Evolutionary conservation across 371 early-diverging fungal species (phyloP).

Genomic region (Conidiobolus incongruus): DNA sequence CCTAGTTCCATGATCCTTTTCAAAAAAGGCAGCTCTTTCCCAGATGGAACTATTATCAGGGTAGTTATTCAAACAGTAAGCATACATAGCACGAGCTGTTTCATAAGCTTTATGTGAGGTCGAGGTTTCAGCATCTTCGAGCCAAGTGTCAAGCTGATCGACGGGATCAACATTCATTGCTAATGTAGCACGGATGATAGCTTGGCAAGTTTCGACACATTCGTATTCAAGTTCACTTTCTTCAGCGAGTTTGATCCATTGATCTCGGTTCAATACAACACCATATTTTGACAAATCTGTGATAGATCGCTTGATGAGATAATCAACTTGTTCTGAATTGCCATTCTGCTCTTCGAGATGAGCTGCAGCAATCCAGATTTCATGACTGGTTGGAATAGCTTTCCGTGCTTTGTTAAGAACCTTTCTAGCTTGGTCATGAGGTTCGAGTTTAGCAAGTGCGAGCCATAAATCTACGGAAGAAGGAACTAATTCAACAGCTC

Average conservation of each 20-base stretch:
- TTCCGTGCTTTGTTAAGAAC: constrained; percentile 76
- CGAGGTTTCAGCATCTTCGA: constrained; percentile 72
- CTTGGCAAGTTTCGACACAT: constrained; percentile 49
- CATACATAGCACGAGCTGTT: constrained; percentile 78
- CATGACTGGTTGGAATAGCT: constrained; percentile 70
- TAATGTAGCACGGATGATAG: constrained; percentile 62
- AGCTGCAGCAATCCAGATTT: constrained; percentile 89
- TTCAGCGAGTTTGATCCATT: constrained; percentile 82
- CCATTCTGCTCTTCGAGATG: constrained; percentile 72
- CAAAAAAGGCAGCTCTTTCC: constrained; percentile 70
- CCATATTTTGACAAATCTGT: constrained; percentile 36
- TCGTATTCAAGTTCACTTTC: constrained; percentile 53
- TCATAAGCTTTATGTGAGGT: constrained; percentile 34
- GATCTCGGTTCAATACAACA: constrained; percentile 51
- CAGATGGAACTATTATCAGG: constrained; percentile 67
- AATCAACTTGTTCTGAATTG: constrained; percentile 35
- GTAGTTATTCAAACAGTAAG: constrained; percentile 49
- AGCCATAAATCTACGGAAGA: constrained; percentile 84
- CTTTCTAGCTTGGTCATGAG: constrained; percentile 68
- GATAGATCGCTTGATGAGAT: constrained; percentile 49
- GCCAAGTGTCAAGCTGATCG: constrained; percentile 61
- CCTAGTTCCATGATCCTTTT: constrained; percentile 52
- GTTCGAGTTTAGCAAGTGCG: constrained; percentile 76
- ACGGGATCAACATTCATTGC: constrained; percentile 60
- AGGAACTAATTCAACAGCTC: constrained; percentile 84